Evolutionary conservation across 495 filamentous ascomycete species (phyloP).

Genomic region (Lophiostoma macrostomum): DNA sequence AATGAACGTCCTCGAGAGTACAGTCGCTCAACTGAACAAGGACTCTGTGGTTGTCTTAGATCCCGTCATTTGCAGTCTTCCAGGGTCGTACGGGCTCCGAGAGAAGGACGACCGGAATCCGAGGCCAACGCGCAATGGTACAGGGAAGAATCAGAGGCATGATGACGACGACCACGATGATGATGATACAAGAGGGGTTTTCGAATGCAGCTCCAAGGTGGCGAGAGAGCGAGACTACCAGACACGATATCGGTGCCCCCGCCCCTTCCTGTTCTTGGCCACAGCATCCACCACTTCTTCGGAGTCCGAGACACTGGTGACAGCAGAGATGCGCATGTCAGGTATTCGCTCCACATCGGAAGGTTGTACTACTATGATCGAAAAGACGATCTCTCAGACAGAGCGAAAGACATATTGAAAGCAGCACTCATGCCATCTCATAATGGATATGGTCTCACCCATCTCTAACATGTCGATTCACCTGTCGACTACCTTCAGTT

Average conservation of each 20-base stretch:
- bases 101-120: background rate
- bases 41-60: background rate
- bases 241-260: background rate
- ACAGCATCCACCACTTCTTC: constrained; percentile 4
- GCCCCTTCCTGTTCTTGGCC: background rate
- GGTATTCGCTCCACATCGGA: constrained; percentile 2
- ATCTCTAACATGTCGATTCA: no score
- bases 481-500: no score
- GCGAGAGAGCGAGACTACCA: no score
- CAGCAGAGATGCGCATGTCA: background rate
- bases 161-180: no score
- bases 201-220: background rate
- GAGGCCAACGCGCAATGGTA: background rate
- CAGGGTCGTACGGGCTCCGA: constrained; percentile 1
- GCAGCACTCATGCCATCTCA: background rate
- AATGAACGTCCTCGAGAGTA: constrained; percentile 1
- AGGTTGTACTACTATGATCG: background rate
- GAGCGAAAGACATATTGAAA: background rate
- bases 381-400: background rate
- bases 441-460: no score
- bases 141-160: no score
- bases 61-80: constrained; percentile 3
- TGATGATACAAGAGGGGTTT: background rate
- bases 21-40: background rate
- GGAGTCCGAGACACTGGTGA: background rate